Evolutionary conservation across 2,329 filamentous ascomycete species (phyloP).

Genomic region (Monosporascus cannonballus): DNA sequence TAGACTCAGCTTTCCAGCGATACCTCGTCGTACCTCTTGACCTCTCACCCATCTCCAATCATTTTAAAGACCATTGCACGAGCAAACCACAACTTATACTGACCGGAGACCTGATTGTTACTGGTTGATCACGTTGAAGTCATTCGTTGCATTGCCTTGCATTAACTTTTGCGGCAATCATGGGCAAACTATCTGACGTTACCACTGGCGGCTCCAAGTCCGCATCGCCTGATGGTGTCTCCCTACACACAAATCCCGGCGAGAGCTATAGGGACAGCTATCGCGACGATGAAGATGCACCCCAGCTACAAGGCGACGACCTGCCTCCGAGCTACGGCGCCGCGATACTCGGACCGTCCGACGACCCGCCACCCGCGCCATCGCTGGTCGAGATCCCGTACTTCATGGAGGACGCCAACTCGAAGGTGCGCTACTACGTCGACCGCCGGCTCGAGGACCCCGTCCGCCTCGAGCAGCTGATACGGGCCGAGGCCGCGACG

Average conservation of each 20-base stretch:
- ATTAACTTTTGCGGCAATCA: neutral
- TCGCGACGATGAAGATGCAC: neutral
- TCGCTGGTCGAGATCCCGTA: slow-evolving; percentile 5
- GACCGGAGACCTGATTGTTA: no score
- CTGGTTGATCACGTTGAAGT: no score
- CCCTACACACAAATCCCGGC: neutral
- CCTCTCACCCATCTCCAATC: no score
- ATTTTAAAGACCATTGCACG: no score
- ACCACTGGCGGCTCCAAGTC: neutral
- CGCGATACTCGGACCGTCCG: neutral
- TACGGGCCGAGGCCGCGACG: slow-evolving; percentile 35
- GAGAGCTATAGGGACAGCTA: neutral
- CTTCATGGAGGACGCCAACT: slow-evolving; percentile 23
- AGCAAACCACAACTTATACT: no score
- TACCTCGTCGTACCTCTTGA: no score
- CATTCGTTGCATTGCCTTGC: no score
- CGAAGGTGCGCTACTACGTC: slow-evolving; percentile 36
- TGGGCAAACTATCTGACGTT: neutral
- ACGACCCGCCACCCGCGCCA: neutral
- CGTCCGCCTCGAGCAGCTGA: slow-evolving; percentile 36
- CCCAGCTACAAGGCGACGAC: neutral
- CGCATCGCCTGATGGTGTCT: neutral
- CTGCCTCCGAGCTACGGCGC: neutral
- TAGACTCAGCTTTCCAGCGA: no score
- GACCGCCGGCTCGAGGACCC: slow-evolving; percentile 39